phyloP scores from a whole-genome alignment of 163 green algal species.

The Coccomyxa subellipsoidea region DNA sequence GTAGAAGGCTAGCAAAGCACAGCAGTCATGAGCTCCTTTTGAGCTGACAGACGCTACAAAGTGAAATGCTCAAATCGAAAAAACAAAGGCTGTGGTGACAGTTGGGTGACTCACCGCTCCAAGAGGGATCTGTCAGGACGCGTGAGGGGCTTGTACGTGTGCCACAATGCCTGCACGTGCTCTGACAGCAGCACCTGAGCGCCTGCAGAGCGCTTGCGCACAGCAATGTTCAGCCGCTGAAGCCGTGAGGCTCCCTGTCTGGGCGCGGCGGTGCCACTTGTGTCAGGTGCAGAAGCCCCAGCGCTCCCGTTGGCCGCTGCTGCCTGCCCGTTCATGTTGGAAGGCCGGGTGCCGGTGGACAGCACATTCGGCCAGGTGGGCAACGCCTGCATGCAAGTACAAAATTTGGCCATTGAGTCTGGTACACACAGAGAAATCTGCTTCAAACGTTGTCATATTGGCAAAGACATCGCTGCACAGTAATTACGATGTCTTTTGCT shows the following conservation, averaged over 20 bases:
- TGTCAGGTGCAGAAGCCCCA: conserved; percentile 12
- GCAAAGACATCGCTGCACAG: too few species aligned
- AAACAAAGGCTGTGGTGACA: not conserved
- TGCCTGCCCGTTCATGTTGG: not conserved
- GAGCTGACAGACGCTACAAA: too few species aligned
- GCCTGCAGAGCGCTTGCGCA: conserved; percentile 26
- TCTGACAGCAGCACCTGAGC: conserved; percentile 45
- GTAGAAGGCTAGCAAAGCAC: too few species aligned
- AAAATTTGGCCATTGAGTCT: too few species aligned
- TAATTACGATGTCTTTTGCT: not conserved
- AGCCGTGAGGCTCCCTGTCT: conserved; percentile 15
- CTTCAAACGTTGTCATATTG: too few species aligned
- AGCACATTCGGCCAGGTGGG: conserved; percentile 63
- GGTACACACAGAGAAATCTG: too few species aligned
- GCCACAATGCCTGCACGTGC: conserved; percentile 63
- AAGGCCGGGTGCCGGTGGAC: conserved; percentile 41
- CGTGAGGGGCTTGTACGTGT: conserved; percentile 50
- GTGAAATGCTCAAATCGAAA: too few species aligned
- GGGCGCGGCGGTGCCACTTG: not conserved
- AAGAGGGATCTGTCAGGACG: conserved; percentile 47
- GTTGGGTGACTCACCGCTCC: conserved; percentile 14
- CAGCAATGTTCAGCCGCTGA: conserved; percentile 20
- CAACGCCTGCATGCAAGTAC: conserved; percentile 27
- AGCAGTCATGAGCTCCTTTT: too few species aligned
- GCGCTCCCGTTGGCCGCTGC: not conserved